These are phyloP conservation scores for Adansonia madagascariensis DNA, from an alignment of 441 rosid genomes.

Conservation along the genomic window DNA sequence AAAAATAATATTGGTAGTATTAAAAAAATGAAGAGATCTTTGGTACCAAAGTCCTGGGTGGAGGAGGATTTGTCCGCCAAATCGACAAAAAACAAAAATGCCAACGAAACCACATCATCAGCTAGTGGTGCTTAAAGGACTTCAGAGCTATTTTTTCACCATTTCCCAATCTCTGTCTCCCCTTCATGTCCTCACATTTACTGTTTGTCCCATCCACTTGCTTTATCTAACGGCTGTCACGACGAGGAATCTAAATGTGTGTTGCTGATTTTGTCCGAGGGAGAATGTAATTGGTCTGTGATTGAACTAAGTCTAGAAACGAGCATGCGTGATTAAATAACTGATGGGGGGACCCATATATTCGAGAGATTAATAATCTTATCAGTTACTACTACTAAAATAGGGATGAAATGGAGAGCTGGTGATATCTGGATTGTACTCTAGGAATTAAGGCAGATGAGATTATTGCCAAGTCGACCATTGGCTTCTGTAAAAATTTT, in stretches of 20 bases:
- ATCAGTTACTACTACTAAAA: neutral
- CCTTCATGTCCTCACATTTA: constrained; percentile 20
- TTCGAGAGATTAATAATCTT: neutral
- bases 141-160: constrained; percentile 12
- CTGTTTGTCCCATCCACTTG: neutral
- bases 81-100: constrained; percentile 38
- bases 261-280: constrained; percentile 1
- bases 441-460: neutral
- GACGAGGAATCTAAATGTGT: neutral
- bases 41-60: constrained; percentile 56
- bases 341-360: neutral
- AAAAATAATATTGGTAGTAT: neutral
- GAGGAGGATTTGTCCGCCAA: constrained; percentile 46
- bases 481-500: neutral
- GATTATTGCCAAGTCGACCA: neutral
- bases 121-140: constrained; percentile 58
- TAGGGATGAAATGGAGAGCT: neutral
- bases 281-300: neutral
- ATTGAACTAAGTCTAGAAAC: neutral
- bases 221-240: constrained; percentile 25
- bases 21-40: constrained; percentile 23
- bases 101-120: constrained; percentile 68
- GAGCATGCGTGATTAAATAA: neutral
- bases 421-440: neutral
- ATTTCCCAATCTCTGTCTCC: constrained; percentile 38